phyloP scores from a whole-genome alignment of 768 basidiomycete species.

The Cystofilobasidium ferigula region DNA sequence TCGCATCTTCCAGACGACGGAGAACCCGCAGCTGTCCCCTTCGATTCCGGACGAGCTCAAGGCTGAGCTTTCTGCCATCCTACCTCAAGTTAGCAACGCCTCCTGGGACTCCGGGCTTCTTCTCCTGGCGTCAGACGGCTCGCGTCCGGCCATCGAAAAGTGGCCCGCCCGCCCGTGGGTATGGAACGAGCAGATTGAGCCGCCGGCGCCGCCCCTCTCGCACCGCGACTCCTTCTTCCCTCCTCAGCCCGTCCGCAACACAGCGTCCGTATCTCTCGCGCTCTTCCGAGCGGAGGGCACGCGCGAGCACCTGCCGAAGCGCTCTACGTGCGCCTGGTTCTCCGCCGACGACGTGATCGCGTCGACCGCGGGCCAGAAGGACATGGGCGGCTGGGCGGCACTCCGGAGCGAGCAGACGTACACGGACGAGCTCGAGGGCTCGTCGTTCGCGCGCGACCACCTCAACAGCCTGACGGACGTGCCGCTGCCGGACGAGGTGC shows the following conservation, averaged over 20 bases:
- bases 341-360: background rate
- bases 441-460: slow-evolving; percentile 14
- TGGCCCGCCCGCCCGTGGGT: slow-evolving; percentile 18
- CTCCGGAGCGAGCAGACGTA: slow-evolving; percentile 16
- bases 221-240: slow-evolving; percentile 15
- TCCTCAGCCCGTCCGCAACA: slow-evolving; percentile 1
- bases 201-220: background rate
- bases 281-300: slow-evolving; percentile 22
- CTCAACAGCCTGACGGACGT: background rate
- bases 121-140: background rate
- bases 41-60: slow-evolving; percentile 14
- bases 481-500: background rate
- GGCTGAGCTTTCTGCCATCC: slow-evolving; percentile 4
- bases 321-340: background rate
- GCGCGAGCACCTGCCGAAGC: background rate
- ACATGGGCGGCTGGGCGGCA: slow-evolving; percentile 1
- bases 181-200: slow-evolving; percentile 16
- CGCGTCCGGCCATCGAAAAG: background rate
- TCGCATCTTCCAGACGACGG: slow-evolving; percentile 10
- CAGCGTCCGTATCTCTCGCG: background rate
- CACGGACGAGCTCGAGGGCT: slow-evolving; percentile 20
- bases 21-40: background rate
- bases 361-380: background rate
- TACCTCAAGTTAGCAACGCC: background rate
- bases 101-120: slow-evolving; percentile 8